phyloP scores from a whole-genome alignment of 2,329 filamentous ascomycete species.

The Stachybotrys elegans region DNA sequence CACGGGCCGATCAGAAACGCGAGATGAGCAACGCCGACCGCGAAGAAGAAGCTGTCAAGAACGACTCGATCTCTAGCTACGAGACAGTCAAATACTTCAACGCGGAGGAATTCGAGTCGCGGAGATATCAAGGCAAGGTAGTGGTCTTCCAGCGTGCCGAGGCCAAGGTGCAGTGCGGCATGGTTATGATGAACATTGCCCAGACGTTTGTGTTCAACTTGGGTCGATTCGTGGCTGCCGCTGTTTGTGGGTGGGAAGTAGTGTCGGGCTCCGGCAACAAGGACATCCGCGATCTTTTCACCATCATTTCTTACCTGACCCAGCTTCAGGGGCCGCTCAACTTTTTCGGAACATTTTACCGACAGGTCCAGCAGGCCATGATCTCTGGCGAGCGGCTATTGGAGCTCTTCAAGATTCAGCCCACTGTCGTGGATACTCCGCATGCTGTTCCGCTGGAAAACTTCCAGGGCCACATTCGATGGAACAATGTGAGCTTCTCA shows the following conservation, averaged over 20 bases:
- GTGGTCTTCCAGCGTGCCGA: constrained; percentile 68
- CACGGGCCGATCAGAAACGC: constrained; percentile 82
- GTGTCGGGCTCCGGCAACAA: constrained; percentile 51
- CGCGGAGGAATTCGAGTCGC: constrained; percentile 73
- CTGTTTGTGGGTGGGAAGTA: constrained; percentile 74
- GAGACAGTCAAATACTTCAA: constrained; percentile 94
- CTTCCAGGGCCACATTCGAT: constrained; percentile 78
- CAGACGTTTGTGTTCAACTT: constrained; percentile 77
- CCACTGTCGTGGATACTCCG: constrained; percentile 78
- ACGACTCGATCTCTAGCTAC: constrained; percentile 98
- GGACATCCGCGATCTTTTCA: constrained; percentile 66
- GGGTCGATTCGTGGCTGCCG: constrained; percentile 65
- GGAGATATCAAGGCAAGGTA: constrained; percentile 67
- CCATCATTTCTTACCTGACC: constrained; percentile 69
- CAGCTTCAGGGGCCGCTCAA: constrained; percentile 78
- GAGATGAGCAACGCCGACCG: constrained; percentile 93
- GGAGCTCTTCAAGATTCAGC: constrained; percentile 93
- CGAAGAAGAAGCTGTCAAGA: constrained; percentile 96
- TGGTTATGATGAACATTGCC: constrained; percentile 75
- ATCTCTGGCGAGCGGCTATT: constrained; percentile 94
- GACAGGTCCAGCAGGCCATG: constrained; percentile 93
- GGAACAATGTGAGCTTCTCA: constrained; percentile 84
- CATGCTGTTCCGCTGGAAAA: constrained; percentile 56
- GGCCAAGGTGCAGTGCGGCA: constrained; percentile 69
- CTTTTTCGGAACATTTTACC: constrained; percentile 92